A percentile compares a stretch with the other conserved stretches of the same genome.
Evolutionary conservation across 495 filamentous ascomycete species (phyloP).

Genomic region (Penicillium argentinense): DNA sequence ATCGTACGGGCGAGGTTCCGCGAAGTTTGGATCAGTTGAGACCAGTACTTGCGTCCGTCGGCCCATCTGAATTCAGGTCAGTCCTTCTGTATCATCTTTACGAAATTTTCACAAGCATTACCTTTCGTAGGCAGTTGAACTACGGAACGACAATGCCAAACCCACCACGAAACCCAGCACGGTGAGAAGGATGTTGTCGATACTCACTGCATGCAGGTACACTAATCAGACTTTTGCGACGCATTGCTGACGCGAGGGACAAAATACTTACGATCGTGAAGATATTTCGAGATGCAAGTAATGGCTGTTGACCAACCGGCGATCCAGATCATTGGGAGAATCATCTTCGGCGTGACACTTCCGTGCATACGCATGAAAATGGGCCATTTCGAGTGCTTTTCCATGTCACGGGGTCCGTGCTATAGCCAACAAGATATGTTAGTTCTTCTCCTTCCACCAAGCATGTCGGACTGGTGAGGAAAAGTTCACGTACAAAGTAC

Average conservation of each 20-base stretch:
- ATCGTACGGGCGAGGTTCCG: conserved; percentile 75
- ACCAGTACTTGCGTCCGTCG: conserved; percentile 77
- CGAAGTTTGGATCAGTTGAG: conserved; percentile 66
- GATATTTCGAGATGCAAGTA: conserved; percentile 58
- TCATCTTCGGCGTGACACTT: conserved; percentile 77
- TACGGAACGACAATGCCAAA: conserved; percentile 78
- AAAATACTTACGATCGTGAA: conserved; percentile 45
- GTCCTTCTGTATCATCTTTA: too few relatives aligned
- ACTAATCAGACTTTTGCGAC: background rate
- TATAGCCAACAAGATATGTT: conserved; percentile 12
- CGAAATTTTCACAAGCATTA: too few relatives aligned
- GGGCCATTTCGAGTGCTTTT: conserved; percentile 79
- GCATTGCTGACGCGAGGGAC: background rate
- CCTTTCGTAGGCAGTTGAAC: conserved; percentile 82
- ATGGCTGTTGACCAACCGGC: conserved; percentile 69
- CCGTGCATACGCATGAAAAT: conserved; percentile 78
- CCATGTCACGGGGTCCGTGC: conserved; percentile 64
- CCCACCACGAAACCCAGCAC: conserved; percentile 89
- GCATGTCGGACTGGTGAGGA: background rate
- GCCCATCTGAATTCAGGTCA: conserved; percentile 48
- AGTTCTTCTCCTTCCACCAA: background rate
- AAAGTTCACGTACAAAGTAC: conserved; percentile 40
- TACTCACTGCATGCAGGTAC: conserved; percentile 38
- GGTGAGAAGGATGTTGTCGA: conserved; percentile 72
- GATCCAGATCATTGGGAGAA: conserved; percentile 67